Percentiles rank a stretch among this genome's conserved stretches.
Conservation (phyloP, 805 yeast species). For the Saccharomycopsis fermentans region DNA sequence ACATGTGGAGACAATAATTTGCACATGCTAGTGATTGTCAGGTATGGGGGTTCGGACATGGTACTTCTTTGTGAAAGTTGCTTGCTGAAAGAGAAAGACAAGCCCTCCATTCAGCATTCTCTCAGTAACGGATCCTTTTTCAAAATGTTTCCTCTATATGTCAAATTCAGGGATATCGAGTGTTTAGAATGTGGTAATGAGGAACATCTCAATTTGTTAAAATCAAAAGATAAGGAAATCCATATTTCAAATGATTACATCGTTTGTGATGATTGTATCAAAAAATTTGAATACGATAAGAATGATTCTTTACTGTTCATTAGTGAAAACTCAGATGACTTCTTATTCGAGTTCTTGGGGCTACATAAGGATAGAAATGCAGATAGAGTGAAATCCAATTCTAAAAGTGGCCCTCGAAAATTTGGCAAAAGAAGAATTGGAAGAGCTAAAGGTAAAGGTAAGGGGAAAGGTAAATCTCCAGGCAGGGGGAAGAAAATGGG, state of each 20-base stretch:
- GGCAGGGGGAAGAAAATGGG: constrained; percentile 14
- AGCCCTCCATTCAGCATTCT: constrained; percentile 40
- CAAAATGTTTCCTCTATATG: constrained; percentile 36
- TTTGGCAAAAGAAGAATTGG: constrained; percentile 27
- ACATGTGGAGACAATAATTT: constrained; percentile 45
- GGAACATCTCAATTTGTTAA: constrained; percentile 30
- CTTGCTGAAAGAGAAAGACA: constrained; percentile 31
- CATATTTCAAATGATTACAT: constrained; percentile 21
- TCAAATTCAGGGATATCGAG: constrained; percentile 39
- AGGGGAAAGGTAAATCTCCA: constrained; percentile 9
- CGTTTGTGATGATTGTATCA: constrained; percentile 36
- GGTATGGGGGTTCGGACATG: constrained; percentile 50
- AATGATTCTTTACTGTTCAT: constrained; percentile 23
- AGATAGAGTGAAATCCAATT: neutral
- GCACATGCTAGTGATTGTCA: constrained; percentile 39
- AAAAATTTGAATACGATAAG: constrained; percentile 18
- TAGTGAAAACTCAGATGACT: constrained; percentile 38
- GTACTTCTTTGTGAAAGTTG: constrained; percentile 39
- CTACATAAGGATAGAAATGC: constrained; percentile 35
- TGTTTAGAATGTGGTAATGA: constrained; percentile 39
- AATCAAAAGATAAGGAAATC: neutral
- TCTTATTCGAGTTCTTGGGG: constrained; percentile 38
- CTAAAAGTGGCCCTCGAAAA: constrained; percentile 23
- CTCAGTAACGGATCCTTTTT: constrained; percentile 48
- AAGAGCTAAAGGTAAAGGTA: constrained; percentile 6